phyloP scores from a whole-genome alignment of 768 basidiomycete genomes.

The Pleurotus salmoneostramineus region DNA sequence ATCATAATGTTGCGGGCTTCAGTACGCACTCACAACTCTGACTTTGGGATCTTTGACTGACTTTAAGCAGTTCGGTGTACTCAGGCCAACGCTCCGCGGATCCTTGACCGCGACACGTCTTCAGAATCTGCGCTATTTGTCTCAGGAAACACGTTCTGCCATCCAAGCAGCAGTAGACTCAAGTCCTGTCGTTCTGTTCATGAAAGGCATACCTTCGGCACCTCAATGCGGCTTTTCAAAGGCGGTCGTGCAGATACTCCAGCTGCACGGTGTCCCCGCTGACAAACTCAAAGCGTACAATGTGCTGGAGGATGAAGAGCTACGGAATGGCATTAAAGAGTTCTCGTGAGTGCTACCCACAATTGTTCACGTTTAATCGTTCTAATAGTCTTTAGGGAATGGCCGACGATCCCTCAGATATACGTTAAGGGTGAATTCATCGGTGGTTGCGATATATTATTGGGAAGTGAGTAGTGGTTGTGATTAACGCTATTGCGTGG shows the following conservation, averaged over 20 bases:
- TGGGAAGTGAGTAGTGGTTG: slow-evolving; percentile 65
- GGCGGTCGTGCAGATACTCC: slow-evolving; percentile 88
- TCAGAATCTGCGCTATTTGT: slow-evolving; percentile 46
- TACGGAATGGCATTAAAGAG: slow-evolving; percentile 88
- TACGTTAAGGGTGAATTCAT: slow-evolving; percentile 95
- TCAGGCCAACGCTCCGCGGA: slow-evolving; percentile 24
- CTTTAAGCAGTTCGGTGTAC: slow-evolving; percentile 21
- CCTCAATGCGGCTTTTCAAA: slow-evolving; percentile 97
- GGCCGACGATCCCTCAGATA: slow-evolving; percentile 97
- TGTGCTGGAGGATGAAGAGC: slow-evolving; percentile 80
- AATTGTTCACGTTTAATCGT: not conserved
- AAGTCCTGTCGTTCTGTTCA: slow-evolving; percentile 90
- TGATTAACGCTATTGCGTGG: not conserved
- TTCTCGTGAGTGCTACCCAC: slow-evolving; percentile 60
- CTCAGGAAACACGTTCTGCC: slow-evolving; percentile 54
- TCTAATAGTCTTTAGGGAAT: slow-evolving; percentile 56
- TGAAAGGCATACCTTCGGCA: slow-evolving; percentile 88
- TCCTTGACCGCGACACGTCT: slow-evolving; percentile 20
- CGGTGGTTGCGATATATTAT: slow-evolving; percentile 93
- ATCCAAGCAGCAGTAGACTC: slow-evolving; percentile 72
- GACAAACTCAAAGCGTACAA: slow-evolving; percentile 90
- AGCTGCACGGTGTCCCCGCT: slow-evolving; percentile 71
- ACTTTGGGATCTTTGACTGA: not conserved
- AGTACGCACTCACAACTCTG: slow-evolving; percentile 11
- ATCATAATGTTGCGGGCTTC: slow-evolving; percentile 40